Conservation (phyloP, 2,329 filamentous ascomycete genomes). For the Metarhizium sp. region DNA sequence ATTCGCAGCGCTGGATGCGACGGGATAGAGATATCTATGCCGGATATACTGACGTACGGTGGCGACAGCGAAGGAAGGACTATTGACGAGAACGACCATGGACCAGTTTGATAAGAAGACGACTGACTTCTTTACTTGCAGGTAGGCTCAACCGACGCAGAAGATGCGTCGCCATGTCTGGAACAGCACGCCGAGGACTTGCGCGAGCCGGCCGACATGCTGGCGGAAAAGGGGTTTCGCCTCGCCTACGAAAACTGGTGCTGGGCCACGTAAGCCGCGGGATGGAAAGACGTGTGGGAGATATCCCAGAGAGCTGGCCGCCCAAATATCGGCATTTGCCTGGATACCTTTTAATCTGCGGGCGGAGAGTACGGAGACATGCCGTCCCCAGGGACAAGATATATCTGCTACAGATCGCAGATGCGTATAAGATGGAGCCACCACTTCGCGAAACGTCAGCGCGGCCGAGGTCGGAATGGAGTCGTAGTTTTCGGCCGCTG, state of each 20-base stretch:
- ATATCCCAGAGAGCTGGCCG: constrained; percentile 55
- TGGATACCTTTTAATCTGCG: constrained; percentile 70
- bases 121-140: constrained; percentile 15
- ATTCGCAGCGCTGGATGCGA: too few relatives aligned
- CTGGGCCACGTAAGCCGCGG: constrained; percentile 62
- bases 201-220: constrained; percentile 51
- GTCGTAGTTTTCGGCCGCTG: constrained; percentile 16
- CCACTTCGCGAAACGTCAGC: constrained; percentile 43
- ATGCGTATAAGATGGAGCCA: constrained; percentile 55
- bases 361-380: constrained; percentile 68
- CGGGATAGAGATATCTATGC: constrained; percentile 61
- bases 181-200: constrained; percentile 51
- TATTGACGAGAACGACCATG: constrained; percentile 49
- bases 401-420: constrained; percentile 64
- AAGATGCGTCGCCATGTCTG: constrained; percentile 40
- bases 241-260: constrained; percentile 78
- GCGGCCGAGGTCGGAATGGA: constrained; percentile 57
- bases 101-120: too few relatives aligned
- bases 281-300: constrained; percentile 61
- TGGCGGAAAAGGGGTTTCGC: constrained; percentile 45
- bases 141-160: constrained; percentile 54
- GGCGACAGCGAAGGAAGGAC: constrained; percentile 36
- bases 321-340: constrained; percentile 61
- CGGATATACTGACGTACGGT: constrained; percentile 59
- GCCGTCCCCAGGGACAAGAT: constrained; percentile 62